Evolutionary conservation across 2,329 filamentous ascomycete genomes (phyloP), one percentile per base, ranked within the genome.

Genomic region (Penicillium glabrum): DNA sequence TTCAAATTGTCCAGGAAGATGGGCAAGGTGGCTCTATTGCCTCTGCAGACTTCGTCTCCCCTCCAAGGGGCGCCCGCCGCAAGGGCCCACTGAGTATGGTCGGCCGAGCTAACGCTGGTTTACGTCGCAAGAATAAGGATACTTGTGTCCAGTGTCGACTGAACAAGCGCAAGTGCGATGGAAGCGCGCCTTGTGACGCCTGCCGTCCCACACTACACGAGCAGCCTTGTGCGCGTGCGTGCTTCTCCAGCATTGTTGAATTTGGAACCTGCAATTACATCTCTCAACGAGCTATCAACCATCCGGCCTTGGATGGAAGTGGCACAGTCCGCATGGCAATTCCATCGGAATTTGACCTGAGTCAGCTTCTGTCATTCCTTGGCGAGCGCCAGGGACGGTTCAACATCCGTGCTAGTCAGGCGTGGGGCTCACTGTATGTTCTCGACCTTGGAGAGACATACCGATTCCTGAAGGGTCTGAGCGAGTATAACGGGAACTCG

Each of bases 231-330:
- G 74, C 75, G 8, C 72, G 69, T 29, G 76, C 77, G 27, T 75
- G 76, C 57, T 79, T 79, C 55, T 70, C 75, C 21, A 77, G 72
- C 51, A 75, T 79, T 51, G 73, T 79, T 24, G 73, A 77, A 57
- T 75, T 73, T 41, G 77, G 75, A 41, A 77, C 76, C 5, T 78
- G 75, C 64, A 79, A 79, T 56, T 78, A 77, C 56, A 74, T 79
- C 48, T 79, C 77, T 57, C 75, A 78, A 72, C 73, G 72, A 61
- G 75, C 74, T 31, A 68, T 78, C 56, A 77, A 77, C 49, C 76
- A 79, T 46, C 69, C 69, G 8, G 77, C 74, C 1, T 24, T 72
- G 11, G 71, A 76, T 59, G 68, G 69, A 11, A 62, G 61, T 10
- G 65, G 67, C 9, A 67, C 75, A 51, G 67, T 77, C 2, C 69